Conservation (phyloP, 2,329 filamentous ascomycete species). For the Colletotrichum viniferum region DNA sequence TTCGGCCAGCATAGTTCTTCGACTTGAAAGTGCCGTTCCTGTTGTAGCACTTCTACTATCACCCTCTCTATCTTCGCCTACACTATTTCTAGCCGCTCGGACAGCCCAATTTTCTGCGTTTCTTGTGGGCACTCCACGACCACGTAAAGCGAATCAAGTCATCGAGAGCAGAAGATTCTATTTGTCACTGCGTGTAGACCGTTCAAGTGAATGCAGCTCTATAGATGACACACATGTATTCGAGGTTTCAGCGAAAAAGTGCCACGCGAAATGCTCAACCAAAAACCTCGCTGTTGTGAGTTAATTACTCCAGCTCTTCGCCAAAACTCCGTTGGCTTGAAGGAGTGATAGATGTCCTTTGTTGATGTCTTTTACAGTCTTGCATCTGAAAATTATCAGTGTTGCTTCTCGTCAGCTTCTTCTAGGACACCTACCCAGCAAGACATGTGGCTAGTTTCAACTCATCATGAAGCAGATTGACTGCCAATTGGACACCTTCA, state of each 20-base stretch:
- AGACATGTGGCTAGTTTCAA: background rate
- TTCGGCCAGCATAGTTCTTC: no score
- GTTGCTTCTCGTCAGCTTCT: background rate
- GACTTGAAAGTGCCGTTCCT: no score
- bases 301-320: background rate
- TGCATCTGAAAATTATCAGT: background rate
- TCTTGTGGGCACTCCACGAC: background rate
- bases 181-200: background rate
- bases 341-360: background rate
- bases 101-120: background rate
- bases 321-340: background rate
- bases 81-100: accelerated
- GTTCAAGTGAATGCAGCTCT: background rate
- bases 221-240: background rate
- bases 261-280: background rate
- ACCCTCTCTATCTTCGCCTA: background rate
- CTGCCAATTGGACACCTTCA: background rate
- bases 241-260: background rate
- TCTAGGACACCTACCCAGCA: background rate
- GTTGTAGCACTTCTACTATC: no score
- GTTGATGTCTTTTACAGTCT: background rate
- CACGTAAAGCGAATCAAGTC: background rate
- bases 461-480: background rate
- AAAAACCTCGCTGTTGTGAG: background rate
- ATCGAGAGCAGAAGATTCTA: background rate